phyloP scores from a whole-genome alignment of 2,329 filamentous ascomycete species.

The Helicocarpus griseus region DNA sequence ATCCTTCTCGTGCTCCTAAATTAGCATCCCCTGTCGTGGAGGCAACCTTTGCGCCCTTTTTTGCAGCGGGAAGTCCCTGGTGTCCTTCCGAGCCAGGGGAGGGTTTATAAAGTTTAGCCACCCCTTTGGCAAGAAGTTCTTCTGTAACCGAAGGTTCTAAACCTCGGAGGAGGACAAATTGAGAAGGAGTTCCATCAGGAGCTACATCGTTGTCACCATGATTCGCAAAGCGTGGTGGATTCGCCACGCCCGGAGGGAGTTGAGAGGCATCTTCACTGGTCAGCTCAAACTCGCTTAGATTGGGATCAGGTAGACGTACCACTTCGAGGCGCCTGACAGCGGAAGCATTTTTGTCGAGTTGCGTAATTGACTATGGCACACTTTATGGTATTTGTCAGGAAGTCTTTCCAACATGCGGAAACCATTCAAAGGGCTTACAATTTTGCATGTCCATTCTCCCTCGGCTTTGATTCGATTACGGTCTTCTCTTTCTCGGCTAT shows the following conservation, averaged over 20 bases:
- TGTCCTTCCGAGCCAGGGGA: slow-evolving; percentile 28
- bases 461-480: slow-evolving; percentile 38
- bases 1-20: slow-evolving; percentile 61
- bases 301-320: slow-evolving; percentile 30
- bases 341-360: slow-evolving; percentile 46
- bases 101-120: slow-evolving; percentile 62
- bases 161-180: slow-evolving; percentile 66
- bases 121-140: slow-evolving; percentile 60
- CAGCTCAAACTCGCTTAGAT: background rate
- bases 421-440: slow-evolving; percentile 28
- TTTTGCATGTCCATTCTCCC: slow-evolving; percentile 49
- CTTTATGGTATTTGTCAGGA: slow-evolving; percentile 23
- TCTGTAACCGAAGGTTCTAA: slow-evolving; percentile 62
- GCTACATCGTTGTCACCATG: slow-evolving; percentile 47
- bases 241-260: slow-evolving; percentile 22
- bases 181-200: slow-evolving; percentile 53
- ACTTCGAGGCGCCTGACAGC: slow-evolving; percentile 46
- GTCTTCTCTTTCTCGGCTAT: slow-evolving; percentile 45
- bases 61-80: slow-evolving; percentile 29
- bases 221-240: slow-evolving; percentile 37
- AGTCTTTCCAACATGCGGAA: background rate
- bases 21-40: slow-evolving; percentile 51
- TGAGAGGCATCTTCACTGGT: slow-evolving; percentile 9
- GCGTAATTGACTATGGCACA: slow-evolving; percentile 49
- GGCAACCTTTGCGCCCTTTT: slow-evolving; percentile 40